Evolutionary conservation across 2,329 filamentous ascomycete genomes (phyloP), one percentile per base, ranked within the genome.

Genomic region (Xylaria sp.): DNA sequence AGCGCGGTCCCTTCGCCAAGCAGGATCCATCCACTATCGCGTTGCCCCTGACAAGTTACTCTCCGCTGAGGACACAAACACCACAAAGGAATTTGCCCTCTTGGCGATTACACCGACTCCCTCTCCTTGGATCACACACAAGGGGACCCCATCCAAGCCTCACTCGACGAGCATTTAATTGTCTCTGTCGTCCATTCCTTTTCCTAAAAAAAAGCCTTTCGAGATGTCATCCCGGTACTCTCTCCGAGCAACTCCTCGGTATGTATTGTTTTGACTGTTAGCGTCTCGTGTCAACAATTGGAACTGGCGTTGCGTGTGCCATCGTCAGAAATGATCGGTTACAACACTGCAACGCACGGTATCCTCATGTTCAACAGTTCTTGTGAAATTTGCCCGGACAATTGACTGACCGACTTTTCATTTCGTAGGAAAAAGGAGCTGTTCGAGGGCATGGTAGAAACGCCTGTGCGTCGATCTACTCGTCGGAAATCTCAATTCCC

Each of bases 401-500:
- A 2, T 7, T 12, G 25, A 57, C 65, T 70, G 34, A 70, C 55
- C 10, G 20, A 34, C 12, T 23, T 60, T 41, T 65, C 34, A 3
- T 65, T 18, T 46, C 23, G 50, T 25, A 89, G 87, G 72, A 89
- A 89, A 79, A 88, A 87, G 79, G 86, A 88, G 76, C 83, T 87
- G 66, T 89, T 87, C 73, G 83, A 87, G 41, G 87, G 87, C 73
- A 87, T 89, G 86, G 80, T 89, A 68, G 86, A 88, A 77, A 89
- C 86, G 9, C 86, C 86, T 30, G 73, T 79, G 48, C 84, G 84
- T 50, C 79, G 81, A 50, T 81, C 82, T 66, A 80, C 81, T 53
- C 82, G 85, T 74, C 84, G 86, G 73, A 86, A 86, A 75, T 81
- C 84, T 10, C 83, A 83, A 28, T 80, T 84, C 58, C 79, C 82